Evolutionary conservation across 768 basidiomycete genomes (phyloP).

Genomic region (Lactarius trivialis): DNA sequence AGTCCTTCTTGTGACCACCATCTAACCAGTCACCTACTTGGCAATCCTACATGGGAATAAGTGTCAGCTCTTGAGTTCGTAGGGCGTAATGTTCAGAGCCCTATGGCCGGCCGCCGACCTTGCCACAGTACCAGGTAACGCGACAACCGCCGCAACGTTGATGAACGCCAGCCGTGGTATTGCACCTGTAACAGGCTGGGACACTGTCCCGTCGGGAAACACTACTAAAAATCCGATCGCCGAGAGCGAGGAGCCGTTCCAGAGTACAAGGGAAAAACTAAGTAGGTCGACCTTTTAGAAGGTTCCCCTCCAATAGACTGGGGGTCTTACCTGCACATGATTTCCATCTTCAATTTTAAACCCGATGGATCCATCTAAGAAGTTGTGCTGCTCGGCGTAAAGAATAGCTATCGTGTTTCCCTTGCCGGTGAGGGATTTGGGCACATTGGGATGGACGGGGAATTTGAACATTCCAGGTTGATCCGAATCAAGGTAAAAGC

Average conservation of each 20-base stretch:
- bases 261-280: not conserved
- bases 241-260: not conserved
- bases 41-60: not conserved
- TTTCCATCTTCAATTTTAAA: not conserved
- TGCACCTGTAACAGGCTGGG: not conserved
- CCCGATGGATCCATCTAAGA: not conserved
- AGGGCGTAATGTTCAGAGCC: not conserved
- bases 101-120: not conserved
- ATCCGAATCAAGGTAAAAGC: not conserved
- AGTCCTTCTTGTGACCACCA: not conserved
- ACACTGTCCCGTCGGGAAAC: not conserved
- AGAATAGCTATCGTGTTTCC: not conserved
- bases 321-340: not conserved
- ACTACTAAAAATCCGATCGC: not conserved
- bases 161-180: not conserved
- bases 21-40: not conserved
- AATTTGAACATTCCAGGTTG: not conserved
- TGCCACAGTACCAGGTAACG: not conserved
- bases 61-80: not conserved
- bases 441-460: not conserved
- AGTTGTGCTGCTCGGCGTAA: not conserved
- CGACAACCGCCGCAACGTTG: not conserved
- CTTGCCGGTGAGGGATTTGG: not conserved
- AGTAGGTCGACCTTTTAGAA: not conserved
- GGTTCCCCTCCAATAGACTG: not conserved